Evolutionary conservation across 192 early-diverging fungal species (phyloP), one percentile per base, ranked within the genome.

Genomic region (Jimgerdemannia lactiflua): DNA sequence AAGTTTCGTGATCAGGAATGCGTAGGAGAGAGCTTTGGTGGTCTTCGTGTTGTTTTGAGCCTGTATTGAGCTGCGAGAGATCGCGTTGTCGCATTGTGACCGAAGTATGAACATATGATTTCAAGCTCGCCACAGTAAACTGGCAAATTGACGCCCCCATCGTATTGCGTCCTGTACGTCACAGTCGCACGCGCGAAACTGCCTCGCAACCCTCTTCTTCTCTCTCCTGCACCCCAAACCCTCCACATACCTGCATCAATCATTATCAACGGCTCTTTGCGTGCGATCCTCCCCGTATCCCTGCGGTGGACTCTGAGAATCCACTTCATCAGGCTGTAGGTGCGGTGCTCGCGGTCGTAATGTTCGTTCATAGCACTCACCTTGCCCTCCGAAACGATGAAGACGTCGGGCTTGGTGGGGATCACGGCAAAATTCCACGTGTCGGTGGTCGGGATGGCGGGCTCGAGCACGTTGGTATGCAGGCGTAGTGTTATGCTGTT

Each of bases 381-480:
- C 67, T 77, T 65, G 65, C 72, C 76, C 39, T 75, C 64, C 7
- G 80, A 68, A 4, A 74, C 76, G 70, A 81, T 63, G 65, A 81
- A 74, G 9, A 81, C 80, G 70, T 81, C 76, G 7, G 80, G 80
- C 64, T 81, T 81, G 68, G 73, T 67, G 64, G 74, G 73, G 72
- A 84, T 83, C 43, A 84, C 84, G 71, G 79, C 75, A 72, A 81
- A 75, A 42, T 81, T 72, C 79, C 79, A 81, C n/a, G 72, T 29
- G 29, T 81, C 65, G 40, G 63, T 70, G 43, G 29, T 43, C 19
- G 69, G 4, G 0, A 9, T 41, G 44, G 79, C 72, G 64, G 41
- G 73, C 40, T 54, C 43, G 19, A 81, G 20, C 4, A 40, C 41
- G 18, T 77, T 6, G 20, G 40, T 39, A 8, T 77, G 77, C n/a